phyloP scores from a whole-genome alignment of 2,329 filamentous ascomycete species.

The Colletotrichum australisinense region DNA sequence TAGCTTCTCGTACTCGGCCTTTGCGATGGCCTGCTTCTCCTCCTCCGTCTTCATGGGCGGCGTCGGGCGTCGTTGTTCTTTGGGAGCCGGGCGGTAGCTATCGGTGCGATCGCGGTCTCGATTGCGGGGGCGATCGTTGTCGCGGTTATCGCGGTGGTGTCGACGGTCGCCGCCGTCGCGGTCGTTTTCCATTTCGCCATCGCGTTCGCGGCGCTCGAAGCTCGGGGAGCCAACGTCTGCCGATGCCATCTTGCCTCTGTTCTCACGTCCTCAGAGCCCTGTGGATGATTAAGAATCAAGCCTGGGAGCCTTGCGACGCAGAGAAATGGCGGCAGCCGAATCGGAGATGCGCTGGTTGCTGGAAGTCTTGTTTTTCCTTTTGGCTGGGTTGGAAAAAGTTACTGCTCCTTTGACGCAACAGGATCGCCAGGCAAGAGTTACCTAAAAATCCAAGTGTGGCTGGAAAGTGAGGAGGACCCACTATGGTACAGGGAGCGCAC shows the following conservation, averaged over 20 bases:
- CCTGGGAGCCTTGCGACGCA: slow-evolving; percentile 2
- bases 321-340: slow-evolving; percentile 6
- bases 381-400: neutral
- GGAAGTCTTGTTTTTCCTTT: neutral
- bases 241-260: slow-evolving; percentile 53
- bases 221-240: slow-evolving; percentile 55
- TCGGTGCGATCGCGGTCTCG: slow-evolving; percentile 58
- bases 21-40: slow-evolving; percentile 87
- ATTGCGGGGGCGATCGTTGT: slow-evolving; percentile 37
- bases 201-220: slow-evolving; percentile 46
- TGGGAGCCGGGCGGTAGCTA: slow-evolving; percentile 59
- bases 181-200: slow-evolving; percentile 36
- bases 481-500: neutral
- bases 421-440: slow-evolving; percentile 8
- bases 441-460: slow-evolving; percentile 30
- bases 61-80: slow-evolving; percentile 46
- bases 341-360: slow-evolving; percentile 13
- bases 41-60: slow-evolving; percentile 72
- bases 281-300: neutral
- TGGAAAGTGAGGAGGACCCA: neutral
- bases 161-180: slow-evolving; percentile 61
- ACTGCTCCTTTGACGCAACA: slow-evolving; percentile 23
- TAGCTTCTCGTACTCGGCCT: slow-evolving; percentile 93
- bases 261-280: neutral
- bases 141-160: slow-evolving; percentile 43